Conservation (phyloP, 306 rosid genomes). For the Malus fusca region DNA sequence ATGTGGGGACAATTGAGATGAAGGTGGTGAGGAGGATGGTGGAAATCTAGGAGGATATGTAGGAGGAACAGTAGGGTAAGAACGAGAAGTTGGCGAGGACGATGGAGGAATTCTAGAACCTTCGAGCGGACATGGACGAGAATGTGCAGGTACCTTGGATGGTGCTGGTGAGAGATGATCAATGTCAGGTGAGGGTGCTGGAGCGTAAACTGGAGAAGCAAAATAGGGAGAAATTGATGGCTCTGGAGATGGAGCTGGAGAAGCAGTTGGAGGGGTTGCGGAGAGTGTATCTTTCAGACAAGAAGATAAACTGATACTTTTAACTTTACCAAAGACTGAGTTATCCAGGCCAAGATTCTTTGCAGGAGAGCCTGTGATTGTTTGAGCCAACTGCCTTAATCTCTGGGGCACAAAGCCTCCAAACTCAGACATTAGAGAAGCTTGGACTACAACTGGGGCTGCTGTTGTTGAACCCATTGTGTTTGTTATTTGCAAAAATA, state of each 20-base stretch:
- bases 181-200: constrained; percentile 28
- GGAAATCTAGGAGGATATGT: constrained; percentile 25
- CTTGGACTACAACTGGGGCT: constrained; percentile 61
- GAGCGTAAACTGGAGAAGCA: constrained; percentile 32
- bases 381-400: constrained; percentile 63
- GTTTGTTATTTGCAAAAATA: constrained; percentile 69
- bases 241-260: constrained; percentile 50
- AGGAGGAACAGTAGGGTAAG: constrained; percentile 32
- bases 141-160: constrained; percentile 24
- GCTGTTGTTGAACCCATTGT: constrained; percentile 53
- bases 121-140: constrained; percentile 48
- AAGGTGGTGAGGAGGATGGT: constrained; percentile 33
- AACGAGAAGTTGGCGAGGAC: constrained; percentile 28
- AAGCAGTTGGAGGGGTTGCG: constrained; percentile 44
- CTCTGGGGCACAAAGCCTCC: constrained; percentile 61
- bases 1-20: constrained; percentile 32
- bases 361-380: constrained; percentile 38
- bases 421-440: constrained; percentile 42
- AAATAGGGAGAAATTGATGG: constrained; percentile 33
- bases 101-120: constrained; percentile 27
- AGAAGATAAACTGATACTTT: constrained; percentile 62
- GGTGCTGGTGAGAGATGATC: constrained; percentile 40
- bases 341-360: constrained; percentile 78
- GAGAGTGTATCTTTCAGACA: constrained; percentile 36
- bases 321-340: constrained; percentile 67